Evolutionary conservation across 352 stramenopile genomes (phyloP), one percentile per base, ranked within the genome.

Genomic region (Pythium myriotylum): DNA sequence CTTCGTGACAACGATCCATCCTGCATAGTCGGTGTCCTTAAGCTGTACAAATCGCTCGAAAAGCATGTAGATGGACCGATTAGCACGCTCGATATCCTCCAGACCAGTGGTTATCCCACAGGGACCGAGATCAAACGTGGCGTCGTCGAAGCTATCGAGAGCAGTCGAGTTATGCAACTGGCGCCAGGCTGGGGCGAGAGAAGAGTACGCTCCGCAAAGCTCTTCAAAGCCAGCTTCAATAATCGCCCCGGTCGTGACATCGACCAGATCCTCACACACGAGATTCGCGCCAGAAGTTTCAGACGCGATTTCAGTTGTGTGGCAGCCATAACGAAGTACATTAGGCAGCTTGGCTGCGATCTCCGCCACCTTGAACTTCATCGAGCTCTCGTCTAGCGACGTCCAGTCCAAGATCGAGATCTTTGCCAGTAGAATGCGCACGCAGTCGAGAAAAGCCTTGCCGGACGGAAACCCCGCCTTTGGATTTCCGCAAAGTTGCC

Each of bases 351-450:
- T 82, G 0, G 67, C 69, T 9, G 51, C 70, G 16, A 86, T 46
- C 49, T 92, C 83, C 4, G 73, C 65, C 9, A 92, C 39, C 45
- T 88, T 76, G 24, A 90, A 76, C 43, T 55, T 67, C 7, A 79
- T 54, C 2, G 74, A 70, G 26, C 66, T 89, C 29, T 86, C 76
- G 16, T 90, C 78, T 14, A 90, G 60, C 16, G 74, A 74, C 35
- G 84, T 93, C 81, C 84, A 93, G 56, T 91, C 84, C 39, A 93
- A 48, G 24, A 90, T 87, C 16, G 78, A 80, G 3, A 93, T 86
- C 62, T 93, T 93, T 4, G 84, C 76, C 12, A 93, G 45, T 19
- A 91, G 65, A 37, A 90, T 70, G 2, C 79, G 76, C 50, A 93
- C 70, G 53, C 80, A 93, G 42, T 93, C 79, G 20, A 87, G 66